Percentiles rank a stretch among this genome's conserved stretches.
Conservation (phyloP, 495 filamentous ascomycete genomes). For the Wilcoxina mikolae region DNA sequence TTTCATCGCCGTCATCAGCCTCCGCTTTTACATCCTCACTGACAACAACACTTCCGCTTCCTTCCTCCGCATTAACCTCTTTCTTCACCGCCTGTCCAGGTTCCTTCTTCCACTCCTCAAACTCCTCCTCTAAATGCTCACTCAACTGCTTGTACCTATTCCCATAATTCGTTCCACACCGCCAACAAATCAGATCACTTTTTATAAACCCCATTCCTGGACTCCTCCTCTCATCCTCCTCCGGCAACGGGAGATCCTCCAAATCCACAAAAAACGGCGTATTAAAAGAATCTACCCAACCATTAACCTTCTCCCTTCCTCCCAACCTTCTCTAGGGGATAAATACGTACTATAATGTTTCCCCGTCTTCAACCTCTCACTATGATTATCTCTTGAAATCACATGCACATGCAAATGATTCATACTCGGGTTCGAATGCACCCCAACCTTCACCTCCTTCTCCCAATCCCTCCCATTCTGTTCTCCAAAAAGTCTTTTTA, state of each 20-base stretch:
- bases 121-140: constrained; percentile 65
- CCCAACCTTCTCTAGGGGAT: not conserved
- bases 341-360: constrained; percentile 60
- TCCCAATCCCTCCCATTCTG: constrained; percentile 66
- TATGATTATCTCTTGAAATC: constrained; percentile 56
- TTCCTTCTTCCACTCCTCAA: constrained; percentile 58
- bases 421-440: constrained; percentile 86
- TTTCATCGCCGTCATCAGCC: not conserved
- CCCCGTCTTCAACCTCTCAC: constrained; percentile 53
- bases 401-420: constrained; percentile 85
- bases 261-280: constrained; percentile 74
- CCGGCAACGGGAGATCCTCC: constrained; percentile 61
- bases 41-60: too few relatives aligned
- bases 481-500: constrained; percentile 56
- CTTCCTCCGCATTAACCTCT: not conserved
- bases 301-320: constrained; percentile 3
- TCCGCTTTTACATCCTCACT: not conserved
- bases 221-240: constrained; percentile 45
- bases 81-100: not conserved
- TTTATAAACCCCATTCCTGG: constrained; percentile 40
- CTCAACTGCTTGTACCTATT: constrained; percentile 60
- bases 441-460: constrained; percentile 57
- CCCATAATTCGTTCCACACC: constrained; percentile 61
- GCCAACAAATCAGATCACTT: constrained; percentile 63
- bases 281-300: constrained; percentile 48